A percentile compares a stretch with the other conserved stretches of the same genome.
Evolutionary conservation across 163 green algal species (phyloP).

Genomic region (Chlamydomonas reinhardtii): DNA sequence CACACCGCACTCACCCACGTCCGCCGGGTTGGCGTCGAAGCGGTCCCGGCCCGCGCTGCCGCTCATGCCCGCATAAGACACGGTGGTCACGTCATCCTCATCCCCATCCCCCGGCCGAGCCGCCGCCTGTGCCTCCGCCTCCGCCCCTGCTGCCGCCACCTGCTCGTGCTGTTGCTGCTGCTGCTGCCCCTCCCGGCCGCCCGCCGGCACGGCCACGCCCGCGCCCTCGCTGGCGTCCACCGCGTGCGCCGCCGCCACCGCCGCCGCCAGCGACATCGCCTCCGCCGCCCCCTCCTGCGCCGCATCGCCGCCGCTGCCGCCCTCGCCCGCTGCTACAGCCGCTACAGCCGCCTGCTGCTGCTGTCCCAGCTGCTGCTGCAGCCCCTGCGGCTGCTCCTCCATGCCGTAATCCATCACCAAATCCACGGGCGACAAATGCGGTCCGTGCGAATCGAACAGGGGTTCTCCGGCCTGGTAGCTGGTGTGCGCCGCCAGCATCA

Average conservation of each 20-base stretch:
- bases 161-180: too few relatives aligned
- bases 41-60: slow-evolving; percentile 18
- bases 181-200: background rate
- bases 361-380: background rate
- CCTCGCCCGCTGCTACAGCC: background rate
- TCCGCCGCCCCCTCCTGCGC: background rate
- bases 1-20: slow-evolving; percentile 24
- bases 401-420: slow-evolving; percentile 75
- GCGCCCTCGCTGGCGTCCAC: too few relatives aligned
- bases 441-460: slow-evolving; percentile 70
- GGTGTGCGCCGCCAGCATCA: slow-evolving; percentile 60
- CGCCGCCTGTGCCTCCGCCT: slow-evolving; percentile 14
- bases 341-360: background rate
- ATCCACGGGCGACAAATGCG: slow-evolving; percentile 60
- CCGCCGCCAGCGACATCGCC: background rate
- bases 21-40: slow-evolving; percentile 17
- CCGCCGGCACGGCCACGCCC: too few relatives aligned
- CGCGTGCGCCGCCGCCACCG: too few relatives aligned
- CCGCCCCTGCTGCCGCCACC: too few relatives aligned
- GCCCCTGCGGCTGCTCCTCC: slow-evolving; percentile 42
- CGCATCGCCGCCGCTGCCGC: background rate
- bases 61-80: too few relatives aligned
- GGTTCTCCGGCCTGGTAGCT: slow-evolving; percentile 58
- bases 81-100: background rate
- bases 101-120: background rate